Percentiles rank a stretch among this genome's conserved stretches.
These are phyloP conservation scores for Scolecobasidium constrictum DNA, from an alignment of 2,329 filamentous ascomycete genomes.

Conservation along the genomic window DNA sequence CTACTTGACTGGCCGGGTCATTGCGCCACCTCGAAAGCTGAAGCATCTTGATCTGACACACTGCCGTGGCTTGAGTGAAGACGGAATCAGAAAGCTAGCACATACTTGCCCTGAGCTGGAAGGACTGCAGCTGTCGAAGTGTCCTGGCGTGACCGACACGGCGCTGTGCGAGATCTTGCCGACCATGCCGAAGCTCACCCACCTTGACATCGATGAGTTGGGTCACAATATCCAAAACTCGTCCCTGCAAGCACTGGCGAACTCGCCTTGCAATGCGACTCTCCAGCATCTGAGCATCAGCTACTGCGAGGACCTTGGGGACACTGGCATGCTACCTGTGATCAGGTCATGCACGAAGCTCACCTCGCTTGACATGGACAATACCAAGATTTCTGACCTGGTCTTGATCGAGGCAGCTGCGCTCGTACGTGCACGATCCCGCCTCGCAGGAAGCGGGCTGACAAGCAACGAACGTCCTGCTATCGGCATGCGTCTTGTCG, in stretches of 20 bases:
- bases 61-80: conserved; percentile 62
- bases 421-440: conserved; percentile 60
- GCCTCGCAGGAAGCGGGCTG: conserved; percentile 21
- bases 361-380: conserved; percentile 74
- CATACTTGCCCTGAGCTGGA: conserved; percentile 69
- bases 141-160: conserved; percentile 60
- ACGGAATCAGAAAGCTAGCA: conserved; percentile 59
- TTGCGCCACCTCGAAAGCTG: conserved; percentile 67
- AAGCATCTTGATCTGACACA: conserved; percentile 78
- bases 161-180: conserved; percentile 63
- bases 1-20: conserved; percentile 61
- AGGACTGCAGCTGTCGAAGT: conserved; percentile 73
- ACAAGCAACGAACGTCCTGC: conserved; percentile 15
- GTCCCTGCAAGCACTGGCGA: conserved; percentile 63
- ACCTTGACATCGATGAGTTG: conserved; percentile 84
- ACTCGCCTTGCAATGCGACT: conserved; percentile 58
- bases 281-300: conserved; percentile 78
- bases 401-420: conserved; percentile 73
- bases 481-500: conserved; percentile 62
- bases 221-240: conserved; percentile 65
- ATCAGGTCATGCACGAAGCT: conserved; percentile 64
- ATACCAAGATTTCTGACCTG: conserved; percentile 81
- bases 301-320: conserved; percentile 78
- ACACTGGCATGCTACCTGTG: conserved; percentile 72
- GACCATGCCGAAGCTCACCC: conserved; percentile 66